phyloP scores from a whole-genome alignment of 2,329 filamentous ascomycete genomes.

The Ciborinia camelliae region DNA sequence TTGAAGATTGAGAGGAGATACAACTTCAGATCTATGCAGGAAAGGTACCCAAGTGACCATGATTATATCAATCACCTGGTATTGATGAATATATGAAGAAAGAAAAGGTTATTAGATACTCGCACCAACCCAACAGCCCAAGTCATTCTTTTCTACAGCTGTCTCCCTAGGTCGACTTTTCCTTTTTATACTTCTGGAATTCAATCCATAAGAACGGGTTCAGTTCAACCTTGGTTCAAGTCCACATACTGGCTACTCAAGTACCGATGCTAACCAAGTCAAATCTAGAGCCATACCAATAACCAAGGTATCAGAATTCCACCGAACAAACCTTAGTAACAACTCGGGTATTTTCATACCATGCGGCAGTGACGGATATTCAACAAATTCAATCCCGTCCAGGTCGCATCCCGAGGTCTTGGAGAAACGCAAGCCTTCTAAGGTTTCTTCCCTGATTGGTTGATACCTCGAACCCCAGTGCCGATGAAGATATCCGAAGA shows the following conservation, averaged over 20 bases:
- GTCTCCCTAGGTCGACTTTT: too few species aligned
- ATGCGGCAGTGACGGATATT: background rate
- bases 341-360: background rate
- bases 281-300: background rate
- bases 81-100: background rate
- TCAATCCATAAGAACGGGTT: too few species aligned
- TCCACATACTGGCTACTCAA: too few species aligned
- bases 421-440: background rate
- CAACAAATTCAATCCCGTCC: background rate
- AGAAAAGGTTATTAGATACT: background rate
- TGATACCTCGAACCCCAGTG: background rate
- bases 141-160: background rate
- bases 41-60: background rate
- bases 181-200: background rate
- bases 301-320: background rate
- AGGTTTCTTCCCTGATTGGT: background rate
- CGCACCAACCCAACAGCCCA: background rate
- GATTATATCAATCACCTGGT: background rate
- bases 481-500: constrained; percentile 6
- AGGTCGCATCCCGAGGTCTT: constrained; percentile 5
- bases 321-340: background rate
- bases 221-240: too few species aligned
- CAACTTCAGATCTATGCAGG: too few species aligned
- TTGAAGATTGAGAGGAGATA: background rate
- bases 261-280: background rate